Evolutionary conservation across 2,329 filamentous ascomycete species (phyloP).

Genomic region (Tothia fuscella): DNA sequence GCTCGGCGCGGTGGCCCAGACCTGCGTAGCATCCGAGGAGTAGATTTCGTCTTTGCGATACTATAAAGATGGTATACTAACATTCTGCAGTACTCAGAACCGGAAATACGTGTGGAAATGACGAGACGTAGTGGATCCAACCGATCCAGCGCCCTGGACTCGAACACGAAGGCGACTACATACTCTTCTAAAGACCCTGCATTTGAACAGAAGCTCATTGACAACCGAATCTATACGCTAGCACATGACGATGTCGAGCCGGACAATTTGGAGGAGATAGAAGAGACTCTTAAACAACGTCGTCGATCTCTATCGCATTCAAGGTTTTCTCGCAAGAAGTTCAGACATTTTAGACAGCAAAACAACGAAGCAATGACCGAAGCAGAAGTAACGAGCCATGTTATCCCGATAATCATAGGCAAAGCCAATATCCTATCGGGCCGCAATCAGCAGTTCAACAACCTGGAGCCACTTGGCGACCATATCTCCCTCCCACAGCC

Average conservation of each 20-base stretch:
- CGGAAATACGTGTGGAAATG: constrained; percentile 10
- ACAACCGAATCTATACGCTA: constrained; percentile 10
- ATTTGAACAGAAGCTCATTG: constrained; percentile 12
- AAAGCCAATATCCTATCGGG: constrained; percentile 8
- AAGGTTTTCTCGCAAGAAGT: constrained; percentile 12
- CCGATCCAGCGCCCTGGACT: constrained; percentile 10
- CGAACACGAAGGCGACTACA: constrained; percentile 12
- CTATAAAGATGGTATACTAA: constrained; percentile 10
- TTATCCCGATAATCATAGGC: constrained; percentile 11
- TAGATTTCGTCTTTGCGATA: background rate
- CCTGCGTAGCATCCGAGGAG: constrained; percentile 3
- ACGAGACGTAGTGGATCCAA: constrained; percentile 10
- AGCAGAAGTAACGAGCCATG: constrained; percentile 10
- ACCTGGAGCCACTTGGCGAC: constrained; percentile 7
- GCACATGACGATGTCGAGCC: constrained; percentile 13
- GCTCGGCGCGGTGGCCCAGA: constrained; percentile 13
- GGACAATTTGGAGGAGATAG: constrained; percentile 13
- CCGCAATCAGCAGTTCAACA: constrained; percentile 11
- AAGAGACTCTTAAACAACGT: constrained; percentile 11
- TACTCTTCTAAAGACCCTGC: constrained; percentile 11
- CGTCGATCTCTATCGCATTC: constrained; percentile 14
- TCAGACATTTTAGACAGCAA: constrained; percentile 14
- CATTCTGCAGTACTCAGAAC: constrained; percentile 12
- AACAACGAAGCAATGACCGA: constrained; percentile 12
- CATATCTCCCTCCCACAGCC: constrained; percentile 9